phyloP scores from a whole-genome alignment of 768 basidiomycete genomes.

The Mrakia frigida region DNA sequence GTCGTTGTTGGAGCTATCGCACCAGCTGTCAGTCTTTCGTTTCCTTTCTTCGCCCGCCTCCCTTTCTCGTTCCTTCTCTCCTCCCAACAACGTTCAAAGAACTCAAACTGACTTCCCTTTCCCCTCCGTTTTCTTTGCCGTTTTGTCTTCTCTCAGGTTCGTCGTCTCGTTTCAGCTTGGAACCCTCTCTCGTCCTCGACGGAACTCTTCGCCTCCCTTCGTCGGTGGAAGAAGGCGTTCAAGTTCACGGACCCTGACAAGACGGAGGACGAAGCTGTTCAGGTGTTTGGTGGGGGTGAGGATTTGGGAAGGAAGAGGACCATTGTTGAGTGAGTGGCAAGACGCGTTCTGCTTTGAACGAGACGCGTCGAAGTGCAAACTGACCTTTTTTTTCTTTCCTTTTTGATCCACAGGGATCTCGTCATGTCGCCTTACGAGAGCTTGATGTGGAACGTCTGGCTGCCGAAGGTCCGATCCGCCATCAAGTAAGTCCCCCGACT shows the following conservation, averaged over 20 bases:
- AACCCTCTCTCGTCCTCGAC: slow-evolving; percentile 58
- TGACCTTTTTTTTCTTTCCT: neutral
- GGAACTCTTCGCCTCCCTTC: slow-evolving; percentile 31
- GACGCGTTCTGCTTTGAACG: neutral
- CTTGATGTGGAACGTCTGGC: slow-evolving; percentile 88
- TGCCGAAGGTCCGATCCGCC: slow-evolving; percentile 85
- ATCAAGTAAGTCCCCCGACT: slow-evolving; percentile 57
- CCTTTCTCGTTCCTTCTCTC: neutral
- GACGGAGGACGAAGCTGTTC: slow-evolving; percentile 49
- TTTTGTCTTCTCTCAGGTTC: slow-evolving; percentile 50
- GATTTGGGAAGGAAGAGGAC: slow-evolving; percentile 45
- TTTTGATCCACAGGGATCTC: slow-evolving; percentile 40
- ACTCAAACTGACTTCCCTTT: neutral
- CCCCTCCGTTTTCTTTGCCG: neutral
- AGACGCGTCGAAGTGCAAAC: slow-evolving; percentile 34
- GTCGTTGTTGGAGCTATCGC: slow-evolving; percentile 87
- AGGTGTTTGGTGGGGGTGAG: slow-evolving; percentile 53
- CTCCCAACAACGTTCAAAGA: neutral
- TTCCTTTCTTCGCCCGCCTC: no score
- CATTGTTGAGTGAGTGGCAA: slow-evolving; percentile 4
- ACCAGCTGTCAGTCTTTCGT: slow-evolving; percentile 60
- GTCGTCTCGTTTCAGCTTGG: slow-evolving; percentile 71
- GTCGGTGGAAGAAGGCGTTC: slow-evolving; percentile 42
- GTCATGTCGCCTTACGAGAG: slow-evolving; percentile 94
- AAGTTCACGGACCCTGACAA: slow-evolving; percentile 34